Percentiles rank a stretch among this genome's conserved stretches.
phyloP scores from a whole-genome alignment of 2,329 filamentous ascomycete species.

The Colletotrichum salicis region DNA sequence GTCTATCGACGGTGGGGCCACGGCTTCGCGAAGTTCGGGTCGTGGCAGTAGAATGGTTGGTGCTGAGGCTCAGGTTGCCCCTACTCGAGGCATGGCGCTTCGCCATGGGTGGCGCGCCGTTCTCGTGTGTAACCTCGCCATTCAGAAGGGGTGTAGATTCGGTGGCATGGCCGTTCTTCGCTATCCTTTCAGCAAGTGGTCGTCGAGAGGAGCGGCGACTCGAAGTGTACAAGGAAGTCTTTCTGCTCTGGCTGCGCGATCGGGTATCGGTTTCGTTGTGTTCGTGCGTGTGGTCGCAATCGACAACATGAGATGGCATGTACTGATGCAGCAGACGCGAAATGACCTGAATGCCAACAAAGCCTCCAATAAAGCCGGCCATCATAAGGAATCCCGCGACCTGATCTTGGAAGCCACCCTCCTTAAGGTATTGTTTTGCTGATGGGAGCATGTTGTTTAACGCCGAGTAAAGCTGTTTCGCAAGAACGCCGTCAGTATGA shows the following conservation, averaged over 20 bases:
- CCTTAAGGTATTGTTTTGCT: conserved; percentile 79
- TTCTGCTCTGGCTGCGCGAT: conserved; percentile 35
- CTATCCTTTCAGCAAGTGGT: conserved; percentile 35
- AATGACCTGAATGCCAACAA: conserved; percentile 78
- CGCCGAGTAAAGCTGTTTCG: conserved; percentile 82
- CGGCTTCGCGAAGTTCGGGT: conserved; percentile 38
- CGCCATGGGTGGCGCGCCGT: conserved; percentile 40
- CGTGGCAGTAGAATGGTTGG: conserved; percentile 16
- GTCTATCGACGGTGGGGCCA: conserved; percentile 49
- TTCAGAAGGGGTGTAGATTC: conserved; percentile 63
- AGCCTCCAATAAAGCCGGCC: conserved; percentile 75
- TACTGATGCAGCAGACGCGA: conserved; percentile 78
- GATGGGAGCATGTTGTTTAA: conserved; percentile 94
- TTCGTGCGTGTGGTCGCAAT: conserved; percentile 79
- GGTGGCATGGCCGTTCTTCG: conserved; percentile 39
- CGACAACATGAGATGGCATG: conserved; percentile 82
- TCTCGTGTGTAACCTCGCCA: conserved; percentile 40
- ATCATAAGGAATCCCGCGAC: conserved; percentile 76
- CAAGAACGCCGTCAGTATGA: conserved; percentile 11
- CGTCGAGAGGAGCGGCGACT: conserved; percentile 43
- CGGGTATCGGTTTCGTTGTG: conserved; percentile 58
- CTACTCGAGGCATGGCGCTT: conserved; percentile 44
- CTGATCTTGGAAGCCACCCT: conserved; percentile 74
- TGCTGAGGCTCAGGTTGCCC: conserved; percentile 40
- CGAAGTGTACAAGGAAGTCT: conserved; percentile 34